Percentiles rank a stretch among this genome's conserved stretches.
phyloP scores from a whole-genome alignment of 176 grass and related monocot species.

The Raddia guianensis region DNA sequence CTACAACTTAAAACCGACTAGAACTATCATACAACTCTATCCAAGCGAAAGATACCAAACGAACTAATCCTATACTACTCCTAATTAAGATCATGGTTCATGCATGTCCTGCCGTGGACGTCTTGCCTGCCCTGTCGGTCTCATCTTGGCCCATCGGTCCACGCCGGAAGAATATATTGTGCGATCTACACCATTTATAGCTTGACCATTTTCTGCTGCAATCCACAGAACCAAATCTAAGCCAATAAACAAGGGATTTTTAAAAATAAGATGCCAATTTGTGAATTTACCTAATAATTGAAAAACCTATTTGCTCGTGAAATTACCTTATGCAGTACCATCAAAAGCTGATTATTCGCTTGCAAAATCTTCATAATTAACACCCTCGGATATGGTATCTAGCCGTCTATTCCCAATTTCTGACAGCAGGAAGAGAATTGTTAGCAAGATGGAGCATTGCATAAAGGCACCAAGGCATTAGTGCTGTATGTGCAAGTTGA shows the following conservation, averaged over 20 bases:
- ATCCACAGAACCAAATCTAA: conserved; percentile 4
- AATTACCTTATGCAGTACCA: conserved; percentile 52
- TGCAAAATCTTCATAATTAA: conserved; percentile 88
- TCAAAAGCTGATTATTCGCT: conserved; percentile 66
- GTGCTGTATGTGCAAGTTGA: conserved; percentile 23
- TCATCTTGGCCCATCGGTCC: no score
- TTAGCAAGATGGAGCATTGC: conserved; percentile 39
- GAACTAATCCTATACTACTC: no score
- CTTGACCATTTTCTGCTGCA: neutral
- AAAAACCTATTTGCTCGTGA: conserved; percentile 19
- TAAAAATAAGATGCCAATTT: conserved; percentile 2
- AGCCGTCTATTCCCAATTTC: conserved; percentile 78
- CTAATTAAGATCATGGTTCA: no score
- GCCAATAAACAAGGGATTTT: neutral
- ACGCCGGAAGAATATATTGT: no score
- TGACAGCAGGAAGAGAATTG: conserved; percentile 43
- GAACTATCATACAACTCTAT: no score
- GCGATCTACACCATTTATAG: neutral
- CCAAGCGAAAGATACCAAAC: no score
- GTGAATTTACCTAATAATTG: conserved; percentile 22
- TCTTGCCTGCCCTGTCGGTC: no score
- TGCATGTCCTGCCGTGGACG: no score
- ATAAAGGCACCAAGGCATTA: conserved; percentile 16
- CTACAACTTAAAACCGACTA: no score
- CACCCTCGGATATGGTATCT: conserved; percentile 93